A percentile compares a stretch with the other conserved stretches of the same genome.
Conservation (phyloP, 1,139 yeast genomes). For the Pichia sp. region DNA sequence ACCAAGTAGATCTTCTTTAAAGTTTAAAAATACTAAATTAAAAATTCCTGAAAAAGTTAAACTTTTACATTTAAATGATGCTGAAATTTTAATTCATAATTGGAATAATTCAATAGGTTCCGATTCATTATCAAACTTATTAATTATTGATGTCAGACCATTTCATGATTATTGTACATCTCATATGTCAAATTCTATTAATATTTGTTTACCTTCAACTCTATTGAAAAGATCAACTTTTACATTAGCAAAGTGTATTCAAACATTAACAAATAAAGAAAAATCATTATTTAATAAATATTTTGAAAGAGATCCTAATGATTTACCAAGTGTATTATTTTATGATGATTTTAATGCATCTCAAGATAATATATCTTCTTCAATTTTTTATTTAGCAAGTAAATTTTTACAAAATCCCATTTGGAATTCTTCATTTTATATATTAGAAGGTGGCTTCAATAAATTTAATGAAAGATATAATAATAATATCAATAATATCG, state of each 20-base stretch:
- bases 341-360: conserved; percentile 34
- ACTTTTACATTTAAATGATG: conserved; percentile 16
- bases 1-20: conserved; percentile 16
- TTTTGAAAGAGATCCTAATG: conserved; percentile 20
- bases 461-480: conserved; percentile 26
- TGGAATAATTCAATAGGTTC: conserved; percentile 18
- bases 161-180: conserved; percentile 47
- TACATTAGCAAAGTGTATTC: conserved; percentile 43
- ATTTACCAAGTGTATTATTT: conserved; percentile 34
- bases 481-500: conserved; percentile 19
- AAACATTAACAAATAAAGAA: conserved; percentile 43
- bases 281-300: conserved; percentile 29
- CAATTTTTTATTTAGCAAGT: conserved; percentile 41
- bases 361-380: conserved; percentile 30
- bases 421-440: conserved; percentile 34
- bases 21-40: conserved; percentile 22
- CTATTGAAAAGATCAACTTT: conserved; percentile 44
- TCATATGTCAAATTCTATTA: conserved; percentile 42
- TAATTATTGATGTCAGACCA: conserved; percentile 46
- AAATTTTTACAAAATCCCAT: conserved; percentile 40
- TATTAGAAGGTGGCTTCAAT: conserved; percentile 34
- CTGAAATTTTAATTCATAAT: conserved; percentile 16
- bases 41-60: conserved; percentile 23
- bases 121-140: conserved; percentile 28
- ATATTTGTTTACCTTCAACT: conserved; percentile 52